Percentiles rank a stretch among this genome's conserved stretches.
These are phyloP conservation scores for Colletotrichum liaoningense DNA, from an alignment of 2,329 filamentous ascomycete genomes.

Conservation along the genomic window DNA sequence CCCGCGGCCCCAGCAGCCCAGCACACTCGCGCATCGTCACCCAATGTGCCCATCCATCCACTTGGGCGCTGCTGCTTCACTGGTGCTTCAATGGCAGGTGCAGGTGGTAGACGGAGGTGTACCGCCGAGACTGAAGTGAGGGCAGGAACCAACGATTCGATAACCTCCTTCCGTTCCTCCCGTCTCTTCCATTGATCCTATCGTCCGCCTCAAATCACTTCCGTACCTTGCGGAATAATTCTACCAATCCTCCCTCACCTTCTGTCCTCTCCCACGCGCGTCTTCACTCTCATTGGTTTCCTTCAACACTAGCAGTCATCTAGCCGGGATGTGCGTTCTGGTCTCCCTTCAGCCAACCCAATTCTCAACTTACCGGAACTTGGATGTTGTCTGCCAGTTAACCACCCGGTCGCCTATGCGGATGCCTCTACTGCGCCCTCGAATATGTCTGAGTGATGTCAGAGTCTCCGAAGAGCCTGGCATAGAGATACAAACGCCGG, in stretches of 20 bases:
- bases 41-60: background rate
- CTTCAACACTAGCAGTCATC: background rate
- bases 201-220: conserved; percentile 1
- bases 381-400: background rate
- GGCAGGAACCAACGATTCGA: background rate
- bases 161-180: background rate
- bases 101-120: background rate
- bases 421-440: background rate
- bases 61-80: background rate
- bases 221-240: background rate
- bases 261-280: conserved; percentile 13
- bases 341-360: conserved; percentile 6
- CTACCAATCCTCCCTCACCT: conserved; percentile 22
- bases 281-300: conserved; percentile 10
- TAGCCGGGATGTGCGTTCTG: background rate
- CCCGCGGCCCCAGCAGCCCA: conserved; percentile 7
- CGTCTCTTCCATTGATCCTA: background rate
- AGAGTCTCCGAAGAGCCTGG: conserved; percentile 13
- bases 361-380: background rate
- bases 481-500: conserved; percentile 5
- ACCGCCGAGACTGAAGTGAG: background rate
- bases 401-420: background rate
- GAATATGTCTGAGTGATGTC: conserved; percentile 17
- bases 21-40: conserved; percentile 4
- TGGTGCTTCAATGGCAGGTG: background rate